Evolutionary conservation across 2,329 filamentous ascomycete genomes (phyloP).

Genomic region (Penicillium frequentans): DNA sequence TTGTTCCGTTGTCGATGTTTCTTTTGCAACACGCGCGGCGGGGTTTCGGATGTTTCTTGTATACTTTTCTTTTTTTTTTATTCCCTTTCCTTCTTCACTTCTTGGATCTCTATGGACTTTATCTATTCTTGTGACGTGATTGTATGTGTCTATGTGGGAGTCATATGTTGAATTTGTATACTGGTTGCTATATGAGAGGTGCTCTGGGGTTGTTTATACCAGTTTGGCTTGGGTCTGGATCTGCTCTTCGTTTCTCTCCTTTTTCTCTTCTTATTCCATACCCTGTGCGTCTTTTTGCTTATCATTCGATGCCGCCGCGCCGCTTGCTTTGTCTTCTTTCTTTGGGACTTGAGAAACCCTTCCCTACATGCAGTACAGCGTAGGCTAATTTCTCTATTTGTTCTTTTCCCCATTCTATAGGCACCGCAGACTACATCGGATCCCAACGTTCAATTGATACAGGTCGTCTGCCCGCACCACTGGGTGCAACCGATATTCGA

Average conservation of each 20-base stretch:
- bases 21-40: constrained; percentile 16
- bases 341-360: constrained; percentile 10
- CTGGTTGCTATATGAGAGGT: constrained; percentile 14
- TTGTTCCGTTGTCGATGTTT: constrained; percentile 13
- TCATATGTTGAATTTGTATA: constrained; percentile 6
- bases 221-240: constrained; percentile 20
- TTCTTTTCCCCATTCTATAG: constrained; percentile 32
- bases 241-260: neutral
- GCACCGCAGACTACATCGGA: constrained; percentile 45
- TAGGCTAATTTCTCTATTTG: constrained; percentile 42
- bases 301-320: constrained; percentile 23
- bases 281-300: constrained; percentile 21
- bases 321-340: constrained; percentile 17
- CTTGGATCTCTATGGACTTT: constrained; percentile 1
- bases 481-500: constrained; percentile 68
- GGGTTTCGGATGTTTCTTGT: constrained; percentile 5
- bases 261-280: constrained; percentile 18
- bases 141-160: constrained; percentile 20
- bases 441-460: constrained; percentile 64
- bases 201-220: constrained; percentile 31
- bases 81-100: neutral
- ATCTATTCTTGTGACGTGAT: neutral
- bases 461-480: constrained; percentile 43
- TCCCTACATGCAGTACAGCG: constrained; percentile 31
- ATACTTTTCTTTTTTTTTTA: constrained; percentile 4